These are phyloP conservation scores for Chenopodium berlandieri DNA, from an alignment of 148 eudicot genomes.

Conservation along the genomic window DNA sequence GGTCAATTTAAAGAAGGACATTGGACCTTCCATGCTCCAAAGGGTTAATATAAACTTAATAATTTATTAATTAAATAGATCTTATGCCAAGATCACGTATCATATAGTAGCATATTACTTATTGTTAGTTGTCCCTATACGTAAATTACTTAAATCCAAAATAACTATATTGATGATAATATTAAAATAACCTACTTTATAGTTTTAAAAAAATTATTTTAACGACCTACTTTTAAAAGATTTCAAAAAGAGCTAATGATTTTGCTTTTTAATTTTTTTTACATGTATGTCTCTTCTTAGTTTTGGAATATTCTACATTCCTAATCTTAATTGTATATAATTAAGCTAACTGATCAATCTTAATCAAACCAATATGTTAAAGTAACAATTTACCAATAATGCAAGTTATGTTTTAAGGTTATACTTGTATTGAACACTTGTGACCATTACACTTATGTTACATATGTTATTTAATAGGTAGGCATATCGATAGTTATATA, in stretches of 20 bases:
- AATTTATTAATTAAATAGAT: neutral
- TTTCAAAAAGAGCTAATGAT: slow-evolving; percentile 14
- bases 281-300: slow-evolving; percentile 2
- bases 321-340: slow-evolving; percentile 12
- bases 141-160: slow-evolving; percentile 1
- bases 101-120: slow-evolving; percentile 16
- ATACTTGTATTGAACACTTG: neutral
- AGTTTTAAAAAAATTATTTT: neutral
- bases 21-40: slow-evolving; percentile 31
- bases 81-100: slow-evolving; percentile 9
- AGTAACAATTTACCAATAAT: neutral
- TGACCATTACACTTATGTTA: neutral
- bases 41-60: slow-evolving; percentile 20
- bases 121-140: slow-evolving; percentile 11
- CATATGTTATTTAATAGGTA: no score
- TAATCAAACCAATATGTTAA: neutral
- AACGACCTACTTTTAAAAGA: slow-evolving; percentile 8
- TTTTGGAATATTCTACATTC: slow-evolving; percentile 19
- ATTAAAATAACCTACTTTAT: neutral
- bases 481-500: no score
- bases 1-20: slow-evolving; percentile 20
- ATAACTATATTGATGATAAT: neutral
- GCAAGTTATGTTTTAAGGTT: neutral
- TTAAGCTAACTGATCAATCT: neutral
- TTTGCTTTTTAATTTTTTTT: neutral